Conservation (phyloP, 305 asterid species). For the Fraxinus latifolia region DNA sequence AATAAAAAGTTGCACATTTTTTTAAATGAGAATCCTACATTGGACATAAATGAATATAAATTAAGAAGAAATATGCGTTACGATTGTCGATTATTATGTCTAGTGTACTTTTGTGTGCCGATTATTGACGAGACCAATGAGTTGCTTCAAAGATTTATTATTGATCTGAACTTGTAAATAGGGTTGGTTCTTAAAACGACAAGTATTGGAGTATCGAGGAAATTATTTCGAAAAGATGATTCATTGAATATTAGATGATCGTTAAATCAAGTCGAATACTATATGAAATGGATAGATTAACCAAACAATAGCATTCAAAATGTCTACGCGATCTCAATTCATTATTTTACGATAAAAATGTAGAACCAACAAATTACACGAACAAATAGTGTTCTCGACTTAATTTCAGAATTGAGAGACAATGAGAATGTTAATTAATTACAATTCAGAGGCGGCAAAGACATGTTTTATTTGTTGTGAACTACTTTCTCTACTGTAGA, state of each 20-base stretch:
- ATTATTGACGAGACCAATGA: not conserved
- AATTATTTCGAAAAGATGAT: no score
- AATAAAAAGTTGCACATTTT: not conserved
- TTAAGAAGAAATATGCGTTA: not conserved
- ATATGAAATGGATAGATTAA: not conserved
- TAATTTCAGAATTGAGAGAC: conserved; percentile 10
- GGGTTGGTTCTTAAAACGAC: not conserved
- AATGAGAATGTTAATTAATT: not conserved
- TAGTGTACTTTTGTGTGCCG: not conserved
- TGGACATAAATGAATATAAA: not conserved
- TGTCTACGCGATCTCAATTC: not conserved
- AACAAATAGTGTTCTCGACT: not conserved
- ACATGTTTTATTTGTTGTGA: conserved; percentile 21
- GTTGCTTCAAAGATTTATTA: not conserved
- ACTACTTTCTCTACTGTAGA: not conserved
- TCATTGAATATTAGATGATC: not conserved
- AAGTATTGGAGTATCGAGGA: no score
- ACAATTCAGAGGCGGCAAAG: conserved; percentile 19
- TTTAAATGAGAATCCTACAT: conserved; percentile 2
- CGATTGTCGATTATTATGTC: not conserved
- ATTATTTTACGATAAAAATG: no score
- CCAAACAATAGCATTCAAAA: not conserved
- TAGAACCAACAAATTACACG: not conserved
- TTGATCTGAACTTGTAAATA: not conserved
- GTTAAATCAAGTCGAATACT: not conserved